phyloP scores from a whole-genome alignment of 345 rosid species.

The Punica granatum region DNA sequence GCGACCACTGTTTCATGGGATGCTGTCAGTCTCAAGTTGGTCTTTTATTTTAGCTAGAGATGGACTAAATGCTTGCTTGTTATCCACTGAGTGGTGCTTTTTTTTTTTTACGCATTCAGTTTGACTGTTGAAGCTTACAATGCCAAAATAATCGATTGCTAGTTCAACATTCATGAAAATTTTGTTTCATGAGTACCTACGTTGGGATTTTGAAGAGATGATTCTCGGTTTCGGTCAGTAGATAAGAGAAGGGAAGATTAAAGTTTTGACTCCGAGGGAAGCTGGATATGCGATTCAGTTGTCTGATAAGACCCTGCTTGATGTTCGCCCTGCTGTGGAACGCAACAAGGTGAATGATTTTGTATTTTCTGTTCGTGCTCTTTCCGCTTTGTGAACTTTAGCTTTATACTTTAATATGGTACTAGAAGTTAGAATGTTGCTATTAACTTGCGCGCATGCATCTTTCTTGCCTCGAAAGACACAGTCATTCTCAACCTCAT shows the following conservation, averaged over 20 bases:
- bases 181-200: neutral
- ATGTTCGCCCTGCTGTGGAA: conserved; percentile 76
- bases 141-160: neutral
- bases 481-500: neutral
- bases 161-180: neutral
- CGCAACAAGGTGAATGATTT: conserved; percentile 44
- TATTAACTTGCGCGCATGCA: neutral
- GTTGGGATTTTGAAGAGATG: neutral
- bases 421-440: neutral
- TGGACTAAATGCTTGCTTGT: neutral
- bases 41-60: neutral
- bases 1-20: neutral
- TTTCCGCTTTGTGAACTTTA: too few relatives aligned
- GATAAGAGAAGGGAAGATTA: conserved; percentile 84
- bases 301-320: conserved; percentile 68
- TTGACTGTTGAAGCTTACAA: neutral
- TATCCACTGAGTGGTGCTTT: neutral
- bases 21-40: neutral
- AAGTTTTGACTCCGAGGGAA: conserved; percentile 73
- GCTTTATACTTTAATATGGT: neutral
- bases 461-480: neutral
- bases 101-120: neutral
- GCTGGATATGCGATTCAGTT: conserved; percentile 91
- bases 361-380: neutral
- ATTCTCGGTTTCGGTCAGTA: conserved; percentile 8